Base-by-base conservation (phyloP, 2,329 filamentous ascomycete genomes). In the Verticillium klebahnii region DNA sequence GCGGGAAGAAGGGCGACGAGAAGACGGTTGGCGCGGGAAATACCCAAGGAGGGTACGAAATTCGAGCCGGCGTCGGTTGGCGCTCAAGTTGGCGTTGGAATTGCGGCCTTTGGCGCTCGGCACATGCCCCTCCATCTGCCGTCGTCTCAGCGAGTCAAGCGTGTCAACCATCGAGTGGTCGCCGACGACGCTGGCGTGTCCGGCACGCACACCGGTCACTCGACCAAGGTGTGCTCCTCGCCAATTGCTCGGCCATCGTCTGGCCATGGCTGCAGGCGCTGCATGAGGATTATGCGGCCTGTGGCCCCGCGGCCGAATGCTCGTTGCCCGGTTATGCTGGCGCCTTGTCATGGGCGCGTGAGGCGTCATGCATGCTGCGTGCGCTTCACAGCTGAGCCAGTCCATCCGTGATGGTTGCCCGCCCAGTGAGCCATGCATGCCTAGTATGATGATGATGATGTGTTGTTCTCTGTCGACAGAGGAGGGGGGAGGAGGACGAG, bases 231-330 rank as follows among this genome's bases (percentile, higher is more conserved):
- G 57, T 25, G 19, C 57, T 63, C 50, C 56, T 57, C 39, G 50
- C 64, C 64, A 65, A 65, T 61, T 63, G 54, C 55, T 63, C 39
- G 56, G 34, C 23, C 56, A 37, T 56, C n/a, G 14, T 54, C 56
- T 64, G 17, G 55, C 32, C 34, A 32, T 56, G 25, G 58, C 60
- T 65, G 64, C 64, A 60, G 59, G 54, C 36, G 54, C 39, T 61
- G 64, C 64, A 65, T 63, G 57, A 64, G 32, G 62, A 52, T 54
- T 52, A 60, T 65, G 64, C 64, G 60, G 45, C 31, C 58, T 55
- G 37, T 45, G 58, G 52, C 60, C 60, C 34, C 3, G 12, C 34
- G 34, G 14, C 34, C 34, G 11, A n/a, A 15, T 17, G 37, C 45
- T 25, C 12, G 45, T 23, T 52, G n/a, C n/a, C n/a, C 45, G 45